A percentile compares a stretch with the other conserved stretches of the same genome.
phyloP scores from a whole-genome alignment of 768 basidiomycete species.

The Kockovaella imperatae region DNA sequence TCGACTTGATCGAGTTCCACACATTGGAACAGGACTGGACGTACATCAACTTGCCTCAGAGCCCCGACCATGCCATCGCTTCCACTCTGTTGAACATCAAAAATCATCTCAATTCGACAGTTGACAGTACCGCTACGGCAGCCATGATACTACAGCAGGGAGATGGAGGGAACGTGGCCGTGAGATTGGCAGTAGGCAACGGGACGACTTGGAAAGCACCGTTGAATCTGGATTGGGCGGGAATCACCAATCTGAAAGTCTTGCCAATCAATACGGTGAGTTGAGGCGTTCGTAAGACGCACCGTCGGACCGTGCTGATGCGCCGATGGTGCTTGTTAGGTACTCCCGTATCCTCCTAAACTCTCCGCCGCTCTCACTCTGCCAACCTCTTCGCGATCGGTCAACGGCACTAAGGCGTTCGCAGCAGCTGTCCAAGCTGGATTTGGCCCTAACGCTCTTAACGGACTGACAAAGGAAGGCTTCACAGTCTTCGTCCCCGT shows the following conservation, averaged over 20 bases:
- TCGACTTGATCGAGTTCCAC: conserved; percentile 20
- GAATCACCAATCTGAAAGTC: conserved; percentile 21
- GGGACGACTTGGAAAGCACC: conserved; percentile 20
- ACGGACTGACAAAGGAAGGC: conserved; percentile 16
- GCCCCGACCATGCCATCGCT: conserved; percentile 7
- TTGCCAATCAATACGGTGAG: conserved; percentile 34
- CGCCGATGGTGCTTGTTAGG: conserved; percentile 6
- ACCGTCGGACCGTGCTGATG: background rate
- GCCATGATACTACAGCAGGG: conserved; percentile 14
- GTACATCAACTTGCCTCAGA: conserved; percentile 3
- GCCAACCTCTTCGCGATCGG: conserved; percentile 5
- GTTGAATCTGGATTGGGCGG: conserved; percentile 6
- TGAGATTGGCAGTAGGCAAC: conserved; percentile 14
- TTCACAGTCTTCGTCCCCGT: conserved; percentile 37
- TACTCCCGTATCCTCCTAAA: conserved; percentile 22
- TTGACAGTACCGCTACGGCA: conserved; percentile 8
- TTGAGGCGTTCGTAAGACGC: background rate
- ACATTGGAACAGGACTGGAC: conserved; percentile 15
- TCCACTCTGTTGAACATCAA: conserved; percentile 4
- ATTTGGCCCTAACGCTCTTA: conserved; percentile 9
- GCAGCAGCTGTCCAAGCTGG: conserved; percentile 4
- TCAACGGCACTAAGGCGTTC: conserved; percentile 11
- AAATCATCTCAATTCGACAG: background rate
- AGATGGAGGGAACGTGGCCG: conserved; percentile 8
- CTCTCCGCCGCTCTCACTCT: conserved; percentile 14